Percentiles rank a stretch among this genome's conserved stretches.
Conservation (phyloP, 2,329 filamentous ascomycete species). For the Epichloe bromicola region DNA sequence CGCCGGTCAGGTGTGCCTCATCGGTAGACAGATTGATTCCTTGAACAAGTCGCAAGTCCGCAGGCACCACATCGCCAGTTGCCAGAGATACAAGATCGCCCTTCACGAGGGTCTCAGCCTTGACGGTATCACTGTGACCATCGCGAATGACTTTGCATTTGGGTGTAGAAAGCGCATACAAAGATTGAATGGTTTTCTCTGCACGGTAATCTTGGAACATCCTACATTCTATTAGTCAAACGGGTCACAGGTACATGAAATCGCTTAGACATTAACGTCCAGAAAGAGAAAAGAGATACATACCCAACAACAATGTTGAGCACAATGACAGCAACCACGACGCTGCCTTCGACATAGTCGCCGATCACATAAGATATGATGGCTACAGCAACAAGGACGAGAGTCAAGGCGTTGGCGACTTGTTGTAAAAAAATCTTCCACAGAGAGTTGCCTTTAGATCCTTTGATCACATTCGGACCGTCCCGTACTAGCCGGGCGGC, state of each 20-base stretch:
- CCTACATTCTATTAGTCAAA: constrained; percentile 16
- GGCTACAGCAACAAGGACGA: constrained; percentile 65
- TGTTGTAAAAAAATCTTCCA: constrained; percentile 68
- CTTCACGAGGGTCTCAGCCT: constrained; percentile 45
- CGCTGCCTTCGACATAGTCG: constrained; percentile 50
- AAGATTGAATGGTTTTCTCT: constrained; percentile 48
- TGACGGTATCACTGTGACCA: constrained; percentile 36
- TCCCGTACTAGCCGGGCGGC: constrained; percentile 50
- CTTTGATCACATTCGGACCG: constrained; percentile 59
- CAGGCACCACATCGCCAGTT: constrained; percentile 57
- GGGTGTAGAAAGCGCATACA: constrained; percentile 44
- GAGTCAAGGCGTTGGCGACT: constrained; percentile 63
- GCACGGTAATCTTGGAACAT: constrained; percentile 48
- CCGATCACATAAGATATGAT: constrained; percentile 52
- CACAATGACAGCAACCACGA: constrained; percentile 50
- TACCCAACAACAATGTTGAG: constrained; percentile 56
- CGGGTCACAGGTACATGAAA: neutral
- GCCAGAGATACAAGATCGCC: constrained; percentile 52
- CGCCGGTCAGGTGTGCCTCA: constrained; percentile 61
- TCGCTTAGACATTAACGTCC: neutral
- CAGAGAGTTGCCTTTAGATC: constrained; percentile 56
- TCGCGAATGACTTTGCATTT: constrained; percentile 46
- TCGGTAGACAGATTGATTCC: constrained; percentile 66
- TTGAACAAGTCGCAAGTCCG: constrained; percentile 51
- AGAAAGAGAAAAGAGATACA: constrained; percentile 14